Evolutionary conservation across 768 basidiomycete species (phyloP), one percentile per base, ranked within the genome.

Genomic region (Tulasnella sp.): DNA sequence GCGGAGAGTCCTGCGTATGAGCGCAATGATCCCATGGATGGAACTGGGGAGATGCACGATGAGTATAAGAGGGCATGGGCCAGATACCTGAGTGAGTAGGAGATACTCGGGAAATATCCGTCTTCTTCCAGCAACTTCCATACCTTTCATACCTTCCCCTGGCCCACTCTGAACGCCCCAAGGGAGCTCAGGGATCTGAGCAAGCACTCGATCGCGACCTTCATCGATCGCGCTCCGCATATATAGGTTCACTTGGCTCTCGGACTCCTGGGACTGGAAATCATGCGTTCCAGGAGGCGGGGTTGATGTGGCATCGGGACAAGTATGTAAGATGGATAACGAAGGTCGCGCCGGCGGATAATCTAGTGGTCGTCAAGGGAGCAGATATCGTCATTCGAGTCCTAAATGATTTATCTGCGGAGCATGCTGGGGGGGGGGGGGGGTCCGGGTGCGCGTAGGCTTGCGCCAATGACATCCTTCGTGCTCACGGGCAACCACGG

Each of bases 301-400:
- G 41, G 12, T 17, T 38, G 41, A 56, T 34, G 54, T 56, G 54
- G 54, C 54, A 56, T 19, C 54, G 38, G 9, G 54, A 56, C 24
- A 34, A 42, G 15, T 38, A 22, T 12, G 34, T 15, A 7, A n/a
- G 41, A 21, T 38, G 41, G 12, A 43, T 38, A 42, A 27, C 19
- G 1, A 15, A 43, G 10, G 54, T 56, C 21, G 42, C 41, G 5
- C 38, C 42, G 10, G 25, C 25, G 24, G 54, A 56, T 5, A 56
- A 43, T 15, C 4, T 25, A 7, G 4, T 24, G 24, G 44, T 46
- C 3, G 25, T 27, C 24, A 56, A 56, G 29, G 54, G 54, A 0
- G 54, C 54, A 17, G 54, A 56, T 46, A 46, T 46, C n/a, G 54
- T 56, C 22, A 56, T 56, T 46, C 54, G 54, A 25, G 44, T 56